Evolutionary conservation across 83 land plant genomes (phyloP).

Genomic region (Isoetes engelmannii): DNA sequence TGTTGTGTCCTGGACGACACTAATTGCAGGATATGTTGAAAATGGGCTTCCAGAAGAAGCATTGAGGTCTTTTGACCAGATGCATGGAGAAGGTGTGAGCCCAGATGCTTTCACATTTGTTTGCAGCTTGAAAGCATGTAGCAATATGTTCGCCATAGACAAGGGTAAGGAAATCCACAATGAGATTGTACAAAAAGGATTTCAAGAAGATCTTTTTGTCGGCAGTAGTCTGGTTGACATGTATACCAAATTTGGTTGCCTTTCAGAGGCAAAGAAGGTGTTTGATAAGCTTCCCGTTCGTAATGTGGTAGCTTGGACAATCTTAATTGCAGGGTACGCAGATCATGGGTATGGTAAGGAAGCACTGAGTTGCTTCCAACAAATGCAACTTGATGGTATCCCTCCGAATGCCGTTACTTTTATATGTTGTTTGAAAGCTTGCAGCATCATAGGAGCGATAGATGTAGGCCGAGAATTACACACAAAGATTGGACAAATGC

Average conservation of each 20-base stretch:
- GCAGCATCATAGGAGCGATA: too few species aligned
- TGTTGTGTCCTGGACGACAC: background rate
- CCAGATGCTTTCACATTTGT: background rate
- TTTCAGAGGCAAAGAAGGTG: slow-evolving; percentile 2
- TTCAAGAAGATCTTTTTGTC: background rate
- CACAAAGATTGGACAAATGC: too few species aligned
- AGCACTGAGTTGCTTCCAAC: slow-evolving; percentile 26
- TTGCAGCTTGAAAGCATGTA: slow-evolving; percentile 1
- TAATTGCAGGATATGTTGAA: slow-evolving; percentile 3
- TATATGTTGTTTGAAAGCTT: too few species aligned
- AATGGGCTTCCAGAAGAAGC: background rate
- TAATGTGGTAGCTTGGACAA: slow-evolving; percentile 4
- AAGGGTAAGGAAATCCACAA: background rate
- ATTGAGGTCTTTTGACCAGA: background rate
- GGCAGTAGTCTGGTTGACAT: slow-evolving; percentile 6
- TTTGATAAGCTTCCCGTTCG: slow-evolving; percentile 3
- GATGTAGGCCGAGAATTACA: too few species aligned
- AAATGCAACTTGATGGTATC: slow-evolving; percentile 20
- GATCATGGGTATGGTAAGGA: slow-evolving; percentile 17
- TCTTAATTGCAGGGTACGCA: slow-evolving; percentile 16
- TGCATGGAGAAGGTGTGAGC: background rate
- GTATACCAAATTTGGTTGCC: slow-evolving; percentile 6
- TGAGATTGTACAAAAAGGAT: background rate
- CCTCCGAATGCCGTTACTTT: slow-evolving; percentile 2
- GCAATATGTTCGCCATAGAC: background rate